Evolutionary conservation across 2,329 filamentous ascomycete genomes (phyloP).

Genomic region (Fusarium sp.): DNA sequence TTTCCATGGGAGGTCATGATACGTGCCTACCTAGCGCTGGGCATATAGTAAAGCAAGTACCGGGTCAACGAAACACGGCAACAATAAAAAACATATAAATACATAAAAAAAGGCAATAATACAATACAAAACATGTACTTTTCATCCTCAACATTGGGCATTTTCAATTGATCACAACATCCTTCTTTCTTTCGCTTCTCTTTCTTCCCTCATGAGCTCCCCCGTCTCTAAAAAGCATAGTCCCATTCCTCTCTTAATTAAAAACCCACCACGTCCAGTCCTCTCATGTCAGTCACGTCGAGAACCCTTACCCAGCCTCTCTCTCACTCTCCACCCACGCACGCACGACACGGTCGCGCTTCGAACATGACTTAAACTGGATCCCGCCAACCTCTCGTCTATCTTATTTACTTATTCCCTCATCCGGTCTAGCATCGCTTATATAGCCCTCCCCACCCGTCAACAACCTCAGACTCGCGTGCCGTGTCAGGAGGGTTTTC

Average conservation of each 20-base stretch:
- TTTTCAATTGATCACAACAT: too few relatives aligned
- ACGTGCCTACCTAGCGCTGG: background rate
- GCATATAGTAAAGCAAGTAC: background rate
- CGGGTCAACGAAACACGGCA: constrained; percentile 27
- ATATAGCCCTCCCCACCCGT: constrained; percentile 12
- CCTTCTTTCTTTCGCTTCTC: too few relatives aligned
- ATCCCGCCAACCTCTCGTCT: constrained; percentile 26
- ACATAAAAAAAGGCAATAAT: background rate
- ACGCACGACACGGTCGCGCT: constrained; percentile 30
- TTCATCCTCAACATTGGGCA: too few relatives aligned
- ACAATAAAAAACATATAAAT: constrained; percentile 12
- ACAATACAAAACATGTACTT: background rate
- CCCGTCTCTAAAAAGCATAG: too few relatives aligned
- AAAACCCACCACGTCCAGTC: background rate
- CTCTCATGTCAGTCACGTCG: constrained; percentile 26
- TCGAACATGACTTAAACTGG: background rate
- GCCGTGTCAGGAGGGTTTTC: constrained; percentile 7
- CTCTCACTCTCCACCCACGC: constrained; percentile 2
- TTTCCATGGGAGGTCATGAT: constrained; percentile 1
- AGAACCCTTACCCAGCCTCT: constrained; percentile 28
- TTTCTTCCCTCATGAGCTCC: background rate
- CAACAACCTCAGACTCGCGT: constrained; percentile 25
- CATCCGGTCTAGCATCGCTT: constrained; percentile 17
- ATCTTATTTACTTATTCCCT: constrained; percentile 43
- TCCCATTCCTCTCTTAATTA: background rate